Percentiles rank a stretch among this genome's conserved stretches.
phyloP scores from a whole-genome alignment of 441 rosid genomes.

The Brassica hybrid region DNA sequence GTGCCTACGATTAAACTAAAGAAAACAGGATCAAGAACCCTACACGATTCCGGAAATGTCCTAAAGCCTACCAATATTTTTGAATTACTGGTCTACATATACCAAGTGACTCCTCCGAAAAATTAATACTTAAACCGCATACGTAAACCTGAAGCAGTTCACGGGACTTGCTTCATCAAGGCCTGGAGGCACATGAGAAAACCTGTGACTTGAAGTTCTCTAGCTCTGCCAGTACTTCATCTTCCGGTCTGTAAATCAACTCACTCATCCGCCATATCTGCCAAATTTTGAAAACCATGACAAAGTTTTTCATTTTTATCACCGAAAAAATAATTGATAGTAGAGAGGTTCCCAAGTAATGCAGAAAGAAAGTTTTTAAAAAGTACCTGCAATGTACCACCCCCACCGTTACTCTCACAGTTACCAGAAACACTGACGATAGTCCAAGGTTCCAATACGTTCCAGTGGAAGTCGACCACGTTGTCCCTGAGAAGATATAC shows the following conservation, averaged over 20 bases:
- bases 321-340: background rate
- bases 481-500: slow-evolving; percentile 65
- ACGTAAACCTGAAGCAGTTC: too few relatives aligned
- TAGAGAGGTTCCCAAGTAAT: background rate
- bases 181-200: slow-evolving; percentile 55
- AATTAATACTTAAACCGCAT: slow-evolving; percentile 14
- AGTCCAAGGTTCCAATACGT: slow-evolving; percentile 89
- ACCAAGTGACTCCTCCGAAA: slow-evolving; percentile 16
- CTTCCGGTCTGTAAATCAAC: slow-evolving; percentile 85
- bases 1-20: slow-evolving; percentile 12
- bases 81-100: slow-evolving; percentile 19
- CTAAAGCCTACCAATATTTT: slow-evolving; percentile 21
- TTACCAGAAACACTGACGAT: slow-evolving; percentile 95
- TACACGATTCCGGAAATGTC: too few relatives aligned
- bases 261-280: slow-evolving; percentile 99
- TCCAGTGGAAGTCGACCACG: slow-evolving; percentile 94
- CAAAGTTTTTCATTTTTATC: slow-evolving; percentile 8
- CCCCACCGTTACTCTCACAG: slow-evolving; percentile 85
- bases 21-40: slow-evolving; percentile 14
- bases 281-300: background rate
- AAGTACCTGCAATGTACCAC: slow-evolving; percentile 88
- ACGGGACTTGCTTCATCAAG: slow-evolving; percentile 37
- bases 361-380: slow-evolving; percentile 3
- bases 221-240: slow-evolving; percentile 87
- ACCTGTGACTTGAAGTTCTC: slow-evolving; percentile 89